These are phyloP conservation scores for Cytospora piceae DNA, from an alignment of 2,329 filamentous ascomycete species.

Conservation along the genomic window DNA sequence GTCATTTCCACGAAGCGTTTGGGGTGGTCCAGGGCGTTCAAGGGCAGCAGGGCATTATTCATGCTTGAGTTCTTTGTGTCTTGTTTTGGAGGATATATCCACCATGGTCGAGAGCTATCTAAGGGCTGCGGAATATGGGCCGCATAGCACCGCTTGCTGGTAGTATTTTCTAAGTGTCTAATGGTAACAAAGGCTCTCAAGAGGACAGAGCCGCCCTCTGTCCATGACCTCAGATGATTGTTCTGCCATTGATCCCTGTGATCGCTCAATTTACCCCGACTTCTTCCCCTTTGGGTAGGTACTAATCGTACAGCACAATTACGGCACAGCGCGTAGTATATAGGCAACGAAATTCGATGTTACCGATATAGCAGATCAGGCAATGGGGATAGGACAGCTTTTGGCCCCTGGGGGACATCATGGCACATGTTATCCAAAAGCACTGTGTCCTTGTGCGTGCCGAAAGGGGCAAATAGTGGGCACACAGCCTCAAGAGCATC, in stretches of 20 bases:
- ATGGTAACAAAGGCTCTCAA: neutral
- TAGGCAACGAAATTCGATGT: slow-evolving; percentile 16
- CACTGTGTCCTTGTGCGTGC: neutral
- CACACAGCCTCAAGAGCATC: neutral
- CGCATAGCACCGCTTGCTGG: neutral
- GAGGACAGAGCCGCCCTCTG: neutral
- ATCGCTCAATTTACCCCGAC: neutral
- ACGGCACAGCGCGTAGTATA: slow-evolving; percentile 6
- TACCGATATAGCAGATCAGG: neutral
- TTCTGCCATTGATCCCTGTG: neutral
- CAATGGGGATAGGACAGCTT: neutral
- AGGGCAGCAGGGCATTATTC: neutral
- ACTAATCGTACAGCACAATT: neutral
- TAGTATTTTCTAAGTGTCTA: slow-evolving; percentile 11
- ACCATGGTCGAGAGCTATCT: neutral
- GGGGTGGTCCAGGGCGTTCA: neutral
- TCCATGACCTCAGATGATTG: neutral
- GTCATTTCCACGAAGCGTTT: neutral
- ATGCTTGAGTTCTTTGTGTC: neutral
- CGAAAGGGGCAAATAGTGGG: neutral
- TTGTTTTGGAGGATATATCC: slow-evolving; percentile 7
- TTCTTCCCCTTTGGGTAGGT: neutral
- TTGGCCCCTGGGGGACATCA: neutral
- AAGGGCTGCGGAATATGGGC: neutral
- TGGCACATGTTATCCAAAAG: neutral